Evolutionary conservation across 306 rosid genomes (phyloP).

Genomic region (Cicer pinnatifidum): DNA sequence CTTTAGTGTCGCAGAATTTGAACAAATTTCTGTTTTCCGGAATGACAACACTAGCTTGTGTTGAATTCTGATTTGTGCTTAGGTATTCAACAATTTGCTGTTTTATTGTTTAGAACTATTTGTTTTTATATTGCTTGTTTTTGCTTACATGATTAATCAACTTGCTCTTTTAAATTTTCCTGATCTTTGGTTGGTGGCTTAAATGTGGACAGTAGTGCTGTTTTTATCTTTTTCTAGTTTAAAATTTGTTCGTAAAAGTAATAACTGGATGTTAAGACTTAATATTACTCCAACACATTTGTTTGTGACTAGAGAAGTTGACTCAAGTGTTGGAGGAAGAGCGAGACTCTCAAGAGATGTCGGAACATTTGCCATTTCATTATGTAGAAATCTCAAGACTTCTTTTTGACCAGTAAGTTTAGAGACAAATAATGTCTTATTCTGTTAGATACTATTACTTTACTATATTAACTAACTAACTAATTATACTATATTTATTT

Average conservation of each 20-base stretch:
- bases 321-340: constrained; percentile 85
- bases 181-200: not conserved
- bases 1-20: not conserved
- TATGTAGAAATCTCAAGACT: constrained; percentile 88
- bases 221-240: constrained; percentile 6
- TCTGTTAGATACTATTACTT: constrained; percentile 32
- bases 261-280: constrained; percentile 3
- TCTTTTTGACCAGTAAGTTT: constrained; percentile 76
- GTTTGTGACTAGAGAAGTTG: constrained; percentile 69
- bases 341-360: constrained; percentile 84
- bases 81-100: constrained; percentile 10
- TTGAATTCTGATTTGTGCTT: constrained; percentile 15
- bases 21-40: not conserved
- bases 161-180: not conserved
- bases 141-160: not conserved
- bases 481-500: constrained; percentile 35
- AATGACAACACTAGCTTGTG: not conserved
- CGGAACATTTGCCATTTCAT: constrained; percentile 87
- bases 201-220: constrained; percentile 13
- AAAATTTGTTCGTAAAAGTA: constrained; percentile 14
- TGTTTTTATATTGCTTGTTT: constrained; percentile 15
- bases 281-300: constrained; percentile 36
- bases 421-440: constrained; percentile 22
- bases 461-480: constrained; percentile 28
- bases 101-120: not conserved